Conservation (phyloP, 129 eudicot genomes). For the Flaveria brownii region DNA sequence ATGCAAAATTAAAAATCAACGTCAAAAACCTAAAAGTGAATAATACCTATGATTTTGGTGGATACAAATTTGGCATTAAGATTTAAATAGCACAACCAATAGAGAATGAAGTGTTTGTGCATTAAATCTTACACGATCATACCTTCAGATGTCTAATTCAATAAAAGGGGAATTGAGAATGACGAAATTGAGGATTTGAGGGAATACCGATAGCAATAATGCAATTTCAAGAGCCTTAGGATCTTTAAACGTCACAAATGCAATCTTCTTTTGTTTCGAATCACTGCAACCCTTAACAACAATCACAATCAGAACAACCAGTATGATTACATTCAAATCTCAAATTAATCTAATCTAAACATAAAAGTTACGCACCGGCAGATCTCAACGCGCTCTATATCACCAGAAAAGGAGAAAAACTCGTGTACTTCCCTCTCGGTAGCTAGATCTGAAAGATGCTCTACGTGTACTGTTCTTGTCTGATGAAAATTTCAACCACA, state of each 20-base stretch:
- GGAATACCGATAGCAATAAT: constrained; percentile 72
- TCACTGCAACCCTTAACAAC: constrained; percentile 51
- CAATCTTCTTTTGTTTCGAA: constrained; percentile 58
- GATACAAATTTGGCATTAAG: not conserved
- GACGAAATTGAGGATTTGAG: not conserved
- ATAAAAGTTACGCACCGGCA: constrained; percentile 46
- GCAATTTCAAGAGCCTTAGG: constrained; percentile 94
- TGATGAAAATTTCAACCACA: constrained; percentile 26
- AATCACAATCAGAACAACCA: constrained; percentile 14
- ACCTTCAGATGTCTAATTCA: not conserved
- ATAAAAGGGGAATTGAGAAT: not conserved
- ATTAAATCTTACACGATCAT: not conserved
- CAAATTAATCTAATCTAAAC: not conserved
- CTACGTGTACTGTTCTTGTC: constrained; percentile 79
- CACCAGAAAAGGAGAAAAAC: constrained; percentile 96
- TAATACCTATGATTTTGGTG: too few relatives aligned
- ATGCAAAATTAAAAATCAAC: too few relatives aligned
- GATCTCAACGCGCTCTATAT: constrained; percentile 86
- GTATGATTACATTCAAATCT: not conserved
- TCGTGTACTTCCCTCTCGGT: constrained; percentile 92
- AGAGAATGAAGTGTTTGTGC: not conserved
- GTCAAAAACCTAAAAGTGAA: too few relatives aligned
- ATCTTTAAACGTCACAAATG: constrained; percentile 91
- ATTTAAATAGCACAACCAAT: not conserved
- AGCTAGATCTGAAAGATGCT: constrained; percentile 91